Base-by-base conservation (phyloP, 441 rosid genomes). In the Corymbia citriodora region DNA sequence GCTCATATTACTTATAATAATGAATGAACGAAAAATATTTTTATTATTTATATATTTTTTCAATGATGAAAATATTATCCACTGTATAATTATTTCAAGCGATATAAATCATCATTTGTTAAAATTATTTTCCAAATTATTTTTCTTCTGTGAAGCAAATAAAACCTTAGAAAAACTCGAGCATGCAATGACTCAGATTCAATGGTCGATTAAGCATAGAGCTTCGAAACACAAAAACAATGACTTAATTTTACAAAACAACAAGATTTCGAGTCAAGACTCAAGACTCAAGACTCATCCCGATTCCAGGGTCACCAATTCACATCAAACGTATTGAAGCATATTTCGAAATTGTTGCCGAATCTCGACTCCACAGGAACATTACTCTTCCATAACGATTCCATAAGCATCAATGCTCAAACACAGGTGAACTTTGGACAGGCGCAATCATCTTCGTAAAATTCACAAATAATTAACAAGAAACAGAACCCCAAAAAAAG, bases 31-130 rank as follows among this genome's bases (percentile, higher is more conserved):
- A 33, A 70, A 70, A 31, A 68, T 68, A 68, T 68, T 3, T 31
- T 68, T 2, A 33, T 18, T 40, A 40, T 40, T 40, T 40, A n/a
- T n/a, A n/a, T n/a, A n/a, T n/a, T n/a, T 40, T 40, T 5, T 40
- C 45, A 40, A 5, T 6, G 1, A 5, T 40, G 2, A 0, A 33
- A 70, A 5, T 18, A 70, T 17, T 70, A 9, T 70, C 0, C 1
- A 33, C 0, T 0, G 0, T 18, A 0, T 18, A 36, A 33, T 3
- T 33, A 33, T 1, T 18, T 70, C 0, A 9, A 70, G 27, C 0
- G 11, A 72, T 18, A 36, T 12, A 18, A 72, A 0, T 0, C 0
- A 9, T 72, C 0, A 0, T 0, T 36, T 3, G 10, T 18, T 72
- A 0, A 72, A 33, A 33, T 18, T 33, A 72, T 36, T 33, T 72